Evolutionary conservation across 352 stramenopile species (phyloP).

Genomic region (Phytophthora uliginosa): DNA sequence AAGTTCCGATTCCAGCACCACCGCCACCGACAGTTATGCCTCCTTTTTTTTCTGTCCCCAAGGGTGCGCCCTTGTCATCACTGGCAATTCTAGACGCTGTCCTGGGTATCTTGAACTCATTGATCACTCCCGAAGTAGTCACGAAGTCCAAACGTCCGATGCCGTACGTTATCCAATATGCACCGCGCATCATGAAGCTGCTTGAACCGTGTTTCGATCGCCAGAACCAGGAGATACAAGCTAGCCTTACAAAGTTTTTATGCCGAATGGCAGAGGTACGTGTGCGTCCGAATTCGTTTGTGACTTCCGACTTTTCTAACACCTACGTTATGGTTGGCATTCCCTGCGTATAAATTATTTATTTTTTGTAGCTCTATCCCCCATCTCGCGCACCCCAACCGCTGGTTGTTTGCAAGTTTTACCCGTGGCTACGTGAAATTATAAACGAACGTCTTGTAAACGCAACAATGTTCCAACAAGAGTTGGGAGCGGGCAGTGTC

Average conservation of each 20-base stretch:
- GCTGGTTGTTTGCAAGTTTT: conserved; percentile 88
- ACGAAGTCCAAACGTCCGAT: conserved; percentile 74
- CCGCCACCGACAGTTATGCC: conserved; percentile 70
- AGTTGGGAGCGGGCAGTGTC: conserved; percentile 31
- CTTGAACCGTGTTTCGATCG: conserved; percentile 91
- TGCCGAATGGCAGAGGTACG: conserved; percentile 78
- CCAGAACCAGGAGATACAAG: conserved; percentile 84
- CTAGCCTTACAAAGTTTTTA: conserved; percentile 75
- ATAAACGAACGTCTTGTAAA: conserved; percentile 84
- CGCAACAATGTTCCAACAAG: conserved; percentile 70
- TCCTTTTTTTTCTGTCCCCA: conserved; percentile 83
- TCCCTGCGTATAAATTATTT: not conserved
- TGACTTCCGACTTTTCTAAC: not conserved
- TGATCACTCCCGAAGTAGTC: conserved; percentile 83
- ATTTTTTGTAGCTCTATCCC: conserved; percentile 75
- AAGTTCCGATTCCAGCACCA: conserved; percentile 37
- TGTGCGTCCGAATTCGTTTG: not conserved
- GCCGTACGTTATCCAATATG: conserved; percentile 90
- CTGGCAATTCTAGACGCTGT: conserved; percentile 90
- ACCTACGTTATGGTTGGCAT: conserved; percentile 2
- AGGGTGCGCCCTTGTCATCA: conserved; percentile 85
- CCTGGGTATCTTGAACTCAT: conserved; percentile 89
- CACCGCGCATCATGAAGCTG: conserved; percentile 91
- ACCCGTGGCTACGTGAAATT: conserved; percentile 90
- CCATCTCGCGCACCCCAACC: conserved; percentile 73